Conservation (phyloP, 139 green algal species). For the Astrephomene gubernaculifera region DNA sequence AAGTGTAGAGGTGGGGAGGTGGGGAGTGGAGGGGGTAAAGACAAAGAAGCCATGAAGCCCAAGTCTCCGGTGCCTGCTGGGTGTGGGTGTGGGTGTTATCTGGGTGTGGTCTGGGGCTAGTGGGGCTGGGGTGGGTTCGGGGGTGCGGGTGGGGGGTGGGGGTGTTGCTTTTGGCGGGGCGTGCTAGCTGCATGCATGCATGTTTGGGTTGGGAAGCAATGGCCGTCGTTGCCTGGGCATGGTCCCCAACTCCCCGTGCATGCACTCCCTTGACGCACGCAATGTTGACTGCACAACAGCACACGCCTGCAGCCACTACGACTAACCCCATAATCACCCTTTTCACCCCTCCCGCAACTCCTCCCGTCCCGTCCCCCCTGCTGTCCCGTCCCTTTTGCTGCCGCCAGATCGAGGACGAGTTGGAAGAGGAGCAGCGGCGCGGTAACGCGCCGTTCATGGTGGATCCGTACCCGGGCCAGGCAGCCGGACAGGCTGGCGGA, state of each 20-base stretch:
- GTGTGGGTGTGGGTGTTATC: not conserved
- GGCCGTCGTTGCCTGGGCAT: too few relatives aligned
- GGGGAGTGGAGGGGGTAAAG: not conserved
- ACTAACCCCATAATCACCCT: too few relatives aligned
- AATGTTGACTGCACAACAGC: too few relatives aligned
- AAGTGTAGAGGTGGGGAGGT: too few relatives aligned
- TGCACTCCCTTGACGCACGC: too few relatives aligned
- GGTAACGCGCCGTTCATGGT: constrained; percentile 25
- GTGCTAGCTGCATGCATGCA: not conserved
- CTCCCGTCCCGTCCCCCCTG: not conserved
- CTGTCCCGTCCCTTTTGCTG: not conserved
- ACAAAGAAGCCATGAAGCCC: too few relatives aligned
- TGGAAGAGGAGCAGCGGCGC: constrained; percentile 29
- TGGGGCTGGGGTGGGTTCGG: not conserved
- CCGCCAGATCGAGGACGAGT: constrained; percentile 31
- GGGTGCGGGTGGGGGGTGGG: not conserved
- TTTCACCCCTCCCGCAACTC: too few relatives aligned
- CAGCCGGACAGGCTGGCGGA: not conserved
- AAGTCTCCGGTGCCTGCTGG: too few relatives aligned
- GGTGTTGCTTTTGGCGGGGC: not conserved
- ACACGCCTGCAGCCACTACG: too few relatives aligned
- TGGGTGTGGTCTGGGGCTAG: not conserved
- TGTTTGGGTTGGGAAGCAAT: too few relatives aligned
- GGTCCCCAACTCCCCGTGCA: too few relatives aligned
- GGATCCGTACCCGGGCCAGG: constrained; percentile 13